A percentile compares a stretch with the other conserved stretches of the same genome.
phyloP scores from a whole-genome alignment of 1,284 basidiomycete genomes.

The Ceraceosorus guamensis region DNA sequence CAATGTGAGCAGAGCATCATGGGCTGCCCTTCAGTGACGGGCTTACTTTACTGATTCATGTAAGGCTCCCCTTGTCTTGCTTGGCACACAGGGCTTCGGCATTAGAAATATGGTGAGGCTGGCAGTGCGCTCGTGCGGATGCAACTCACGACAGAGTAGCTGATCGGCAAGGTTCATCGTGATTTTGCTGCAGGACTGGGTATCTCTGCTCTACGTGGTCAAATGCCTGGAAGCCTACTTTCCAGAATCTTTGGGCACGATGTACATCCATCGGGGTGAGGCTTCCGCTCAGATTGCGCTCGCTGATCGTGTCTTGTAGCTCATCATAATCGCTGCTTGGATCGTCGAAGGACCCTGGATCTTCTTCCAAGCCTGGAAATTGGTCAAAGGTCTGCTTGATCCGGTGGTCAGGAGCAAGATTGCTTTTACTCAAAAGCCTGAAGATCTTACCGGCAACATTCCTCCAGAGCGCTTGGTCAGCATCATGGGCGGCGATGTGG shows the following conservation, averaged over 20 bases:
- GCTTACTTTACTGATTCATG: too few species aligned
- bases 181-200: slow-evolving; percentile 8
- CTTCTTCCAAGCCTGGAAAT: slow-evolving; percentile 24
- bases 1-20: too few species aligned
- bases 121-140: too few species aligned
- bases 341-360: too few species aligned
- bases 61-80: too few species aligned
- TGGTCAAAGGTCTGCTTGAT: slow-evolving; percentile 7
- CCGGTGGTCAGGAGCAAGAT: slow-evolving; percentile 7
- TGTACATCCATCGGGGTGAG: slow-evolving; percentile 15
- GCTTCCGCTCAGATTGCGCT: not conserved
- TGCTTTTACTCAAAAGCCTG: slow-evolving; percentile 26
- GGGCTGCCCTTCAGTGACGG: too few species aligned
- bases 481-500: slow-evolving; percentile 26
- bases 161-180: too few species aligned
- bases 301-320: not conserved
- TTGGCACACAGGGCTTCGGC: too few species aligned
- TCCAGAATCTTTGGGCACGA: slow-evolving; percentile 5
- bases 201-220: slow-evolving; percentile 8
- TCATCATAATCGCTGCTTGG: too few species aligned
- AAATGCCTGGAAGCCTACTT: slow-evolving; percentile 8
- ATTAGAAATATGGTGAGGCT: slow-evolving; percentile 40
- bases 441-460: slow-evolving; percentile 25
- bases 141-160: too few species aligned
- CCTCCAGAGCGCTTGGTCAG: slow-evolving; percentile 20